Base-by-base conservation (phyloP, 2,329 filamentous ascomycete genomes). In the Colletotrichum tofieldiae region DNA sequence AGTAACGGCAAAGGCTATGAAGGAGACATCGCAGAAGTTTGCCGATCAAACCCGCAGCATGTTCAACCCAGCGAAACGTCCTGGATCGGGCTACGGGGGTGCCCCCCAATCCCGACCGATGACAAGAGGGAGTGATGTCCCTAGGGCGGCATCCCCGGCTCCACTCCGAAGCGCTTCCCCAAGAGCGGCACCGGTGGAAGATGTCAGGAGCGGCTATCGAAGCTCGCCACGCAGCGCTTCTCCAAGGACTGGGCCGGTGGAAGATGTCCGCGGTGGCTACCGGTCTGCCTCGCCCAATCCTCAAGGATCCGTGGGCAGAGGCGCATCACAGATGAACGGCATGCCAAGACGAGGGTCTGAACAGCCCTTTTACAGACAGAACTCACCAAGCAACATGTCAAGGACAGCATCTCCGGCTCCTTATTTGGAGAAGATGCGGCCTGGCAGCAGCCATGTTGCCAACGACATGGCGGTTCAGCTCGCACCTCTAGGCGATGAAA, bases 1-100 rank as follows among this genome's bases (percentile, higher is more conserved):
- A 1, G 94, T 97, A 73, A 99, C 97, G 0, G 93, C 94, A 5
- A 94, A 93, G 74, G 94, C 96, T 59, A 99, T 99, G 97, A 94
- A 98, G 79, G 94, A 97, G 81, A 94, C 95, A 5, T 96, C 95
- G 0, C 93, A 97, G 77, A 95, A 95, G 81, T 98, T 96, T 78
- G 91, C 93, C 29, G 90, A 92, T 56, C 93, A 98, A 81, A 94
- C 94, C 3, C 90, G 94, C 54, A 94, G 89, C 78, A 92, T 98
- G 85, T 96, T 97, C 81, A 86, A 78, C 41, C 75, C 78, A 1
- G 52, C 65, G 23, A 81, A 78, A 29, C 80, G 82, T 16, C 81
- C 83, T 1, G 80, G 79, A 20, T 84, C 82, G 1, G 75, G 78
- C 61, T 80, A 81, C 62, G 81, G 80, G 51, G 75, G 79, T 20